Evolutionary conservation across 23 red algal species (phyloP).

Genomic region (Rhodosorus marinus): DNA sequence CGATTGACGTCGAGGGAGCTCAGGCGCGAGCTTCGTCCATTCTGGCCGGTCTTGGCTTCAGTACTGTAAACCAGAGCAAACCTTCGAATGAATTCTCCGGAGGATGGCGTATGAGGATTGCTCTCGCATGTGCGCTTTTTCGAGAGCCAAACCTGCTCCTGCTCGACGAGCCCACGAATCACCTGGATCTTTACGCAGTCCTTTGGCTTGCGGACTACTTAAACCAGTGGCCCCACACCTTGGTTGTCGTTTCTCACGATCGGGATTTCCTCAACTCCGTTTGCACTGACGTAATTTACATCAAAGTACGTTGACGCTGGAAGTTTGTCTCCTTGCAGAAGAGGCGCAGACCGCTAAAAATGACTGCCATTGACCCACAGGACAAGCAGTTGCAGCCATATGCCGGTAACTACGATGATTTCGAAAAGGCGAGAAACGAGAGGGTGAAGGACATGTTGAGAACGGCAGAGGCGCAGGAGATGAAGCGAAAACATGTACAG

Average conservation of each 20-base stretch:
- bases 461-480: slow-evolving; percentile 43
- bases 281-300: slow-evolving; percentile 66
- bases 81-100: slow-evolving; percentile 52
- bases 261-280: slow-evolving; percentile 79
- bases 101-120: slow-evolving; percentile 16
- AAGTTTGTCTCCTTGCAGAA: no score
- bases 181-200: slow-evolving; percentile 45
- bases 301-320: no score
- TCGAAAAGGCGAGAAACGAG: slow-evolving; percentile 59
- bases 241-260: slow-evolving; percentile 85
- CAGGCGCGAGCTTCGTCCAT: slow-evolving; percentile 64
- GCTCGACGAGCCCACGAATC: slow-evolving; percentile 23
- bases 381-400: slow-evolving; percentile 64
- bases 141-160: slow-evolving; percentile 56
- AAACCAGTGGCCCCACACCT: slow-evolving; percentile 46
- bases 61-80: slow-evolving; percentile 22
- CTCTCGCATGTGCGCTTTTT: slow-evolving; percentile 43
- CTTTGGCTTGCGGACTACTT: slow-evolving; percentile 83
- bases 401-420: slow-evolving; percentile 90
- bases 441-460: slow-evolving; percentile 39
- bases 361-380: no score
- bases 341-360: no score
- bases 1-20: slow-evolving; percentile 60
- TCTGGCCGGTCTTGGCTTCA: slow-evolving; percentile 78
- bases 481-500: slow-evolving; percentile 64